Evolutionary conservation across 164 flowering plant species (phyloP).

Genomic region (Cinnamomum chago): DNA sequence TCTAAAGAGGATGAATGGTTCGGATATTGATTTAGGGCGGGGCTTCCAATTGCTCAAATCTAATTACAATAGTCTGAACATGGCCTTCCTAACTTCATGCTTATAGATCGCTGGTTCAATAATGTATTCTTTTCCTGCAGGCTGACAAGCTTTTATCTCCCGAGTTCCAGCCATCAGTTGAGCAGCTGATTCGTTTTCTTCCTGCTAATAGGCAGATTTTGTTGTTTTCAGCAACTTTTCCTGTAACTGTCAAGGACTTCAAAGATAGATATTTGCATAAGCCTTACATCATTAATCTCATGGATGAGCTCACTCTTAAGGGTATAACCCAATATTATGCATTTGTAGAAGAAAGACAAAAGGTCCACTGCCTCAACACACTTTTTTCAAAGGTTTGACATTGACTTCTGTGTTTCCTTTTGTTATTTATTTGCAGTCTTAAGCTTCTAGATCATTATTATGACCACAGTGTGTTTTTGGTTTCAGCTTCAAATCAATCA

Average conservation of each 20-base stretch:
- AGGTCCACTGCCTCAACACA: conserved; percentile 94
- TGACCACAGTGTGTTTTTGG: neutral
- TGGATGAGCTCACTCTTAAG: conserved; percentile 99
- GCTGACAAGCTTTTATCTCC: conserved; percentile 97
- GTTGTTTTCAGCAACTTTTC: conserved; percentile 99
- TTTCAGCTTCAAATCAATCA: conserved; percentile 98
- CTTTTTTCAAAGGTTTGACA: conserved; percentile 87
- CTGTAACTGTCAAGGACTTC: conserved; percentile 91
- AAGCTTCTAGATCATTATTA: neutral
- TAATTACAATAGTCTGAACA: too few species aligned
- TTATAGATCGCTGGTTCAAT: neutral
- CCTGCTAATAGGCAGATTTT: conserved; percentile 77
- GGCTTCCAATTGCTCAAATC: too few species aligned
- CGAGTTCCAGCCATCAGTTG: conserved; percentile 91
- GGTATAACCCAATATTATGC: conserved; percentile 98
- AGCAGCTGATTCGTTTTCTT: conserved; percentile 78
- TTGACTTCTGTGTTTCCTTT: neutral
- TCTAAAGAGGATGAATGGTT: too few species aligned
- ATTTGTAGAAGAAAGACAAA: conserved; percentile 97
- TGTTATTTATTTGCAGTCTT: neutral
- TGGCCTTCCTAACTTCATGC: too few species aligned
- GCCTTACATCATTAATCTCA: conserved; percentile 90
- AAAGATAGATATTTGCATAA: conserved; percentile 77
- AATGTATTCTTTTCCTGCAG: conserved; percentile 31
- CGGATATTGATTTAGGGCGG: too few species aligned